Evolutionary conservation across 805 yeast genomes (phyloP), one percentile per base, ranked within the genome.

Genomic region (Saccharomycopsis oosterbeekiorum): DNA sequence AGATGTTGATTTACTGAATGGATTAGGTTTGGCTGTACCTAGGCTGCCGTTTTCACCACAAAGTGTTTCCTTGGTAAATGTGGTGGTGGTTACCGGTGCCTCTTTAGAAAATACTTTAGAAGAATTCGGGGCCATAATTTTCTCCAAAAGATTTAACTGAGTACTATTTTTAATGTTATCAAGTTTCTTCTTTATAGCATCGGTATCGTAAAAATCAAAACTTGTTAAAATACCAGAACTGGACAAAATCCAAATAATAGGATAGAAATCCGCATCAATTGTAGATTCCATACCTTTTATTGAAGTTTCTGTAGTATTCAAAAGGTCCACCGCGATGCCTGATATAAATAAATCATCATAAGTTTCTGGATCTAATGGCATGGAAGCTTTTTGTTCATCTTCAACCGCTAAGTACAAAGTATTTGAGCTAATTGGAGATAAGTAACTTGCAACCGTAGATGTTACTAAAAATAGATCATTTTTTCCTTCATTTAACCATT

Each of bases 281-380:
- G 60, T 63, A 12, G 60, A 39, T 12, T 58, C 39, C 15, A 60
- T 56, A 8, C 58, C 17, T 17, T 51, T 24, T 15, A 29, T 51
- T 21, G 29, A 24, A 14, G 15, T 24, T 29, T 43, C 57, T 9
- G 40, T 56, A 10, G 59, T 14, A 36, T 47, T 37, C 11, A 11
- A n/a, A 21, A 59, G 40, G 69, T 89, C 96, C 5, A 89, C 56
- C 0, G 82, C 83, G 11, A 88, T 65, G 4, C 97, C 97, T 24
- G 88, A 74, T 0, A 93, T 84, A 8, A 86, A 79, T 14, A 87
- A 80, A 67, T 89, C 96, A 58, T 80, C 85, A 55, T 80, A 85
- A 0, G 85, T 75, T 1, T 77, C 84, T 9, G 82, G 85, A 68
- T 82, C 82, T 66, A 89, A 75, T 1, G 97, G 96, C 64, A 89